Conservation (phyloP, 257 asterid genomes). For the Agastache rugosa region DNA sequence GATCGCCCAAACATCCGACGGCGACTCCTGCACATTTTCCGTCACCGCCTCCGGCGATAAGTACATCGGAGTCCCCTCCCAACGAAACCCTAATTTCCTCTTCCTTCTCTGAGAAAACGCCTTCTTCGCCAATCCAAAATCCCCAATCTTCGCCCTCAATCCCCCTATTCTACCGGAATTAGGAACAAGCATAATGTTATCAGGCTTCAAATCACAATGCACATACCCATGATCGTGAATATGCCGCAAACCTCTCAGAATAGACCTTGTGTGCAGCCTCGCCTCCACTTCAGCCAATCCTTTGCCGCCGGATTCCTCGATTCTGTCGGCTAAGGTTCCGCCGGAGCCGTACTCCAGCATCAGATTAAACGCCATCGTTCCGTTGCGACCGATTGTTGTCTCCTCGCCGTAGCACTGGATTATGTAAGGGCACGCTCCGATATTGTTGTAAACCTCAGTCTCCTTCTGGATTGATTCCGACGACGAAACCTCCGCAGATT, state of each 20-base stretch:
- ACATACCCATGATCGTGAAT: constrained; percentile 72
- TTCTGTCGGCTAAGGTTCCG: constrained; percentile 73
- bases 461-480: constrained; percentile 95
- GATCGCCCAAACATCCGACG: constrained; percentile 28
- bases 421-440: constrained; percentile 60
- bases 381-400: constrained; percentile 66
- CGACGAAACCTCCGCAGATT: constrained; percentile 90
- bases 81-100: constrained; percentile 69
- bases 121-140: constrained; percentile 84
- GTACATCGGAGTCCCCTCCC: constrained; percentile 84
- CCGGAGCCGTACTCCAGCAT: constrained; percentile 86
- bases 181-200: constrained; percentile 62
- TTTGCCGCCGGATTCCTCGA: constrained; percentile 49
- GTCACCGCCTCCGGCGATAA: constrained; percentile 77
- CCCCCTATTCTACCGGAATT: background rate
- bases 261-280: constrained; percentile 54
- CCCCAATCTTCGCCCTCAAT: constrained; percentile 70
- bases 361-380: constrained; percentile 73
- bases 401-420: constrained; percentile 84
- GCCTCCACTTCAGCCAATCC: constrained; percentile 74
- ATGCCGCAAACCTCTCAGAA: constrained; percentile 67
- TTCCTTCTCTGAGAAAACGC: constrained; percentile 55
- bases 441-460: constrained; percentile 58
- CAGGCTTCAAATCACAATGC: constrained; percentile 94
- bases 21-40: constrained; percentile 64